These are phyloP conservation scores for Pythium graminicola DNA, from an alignment of 352 stramenopile species.

Conservation along the genomic window DNA sequence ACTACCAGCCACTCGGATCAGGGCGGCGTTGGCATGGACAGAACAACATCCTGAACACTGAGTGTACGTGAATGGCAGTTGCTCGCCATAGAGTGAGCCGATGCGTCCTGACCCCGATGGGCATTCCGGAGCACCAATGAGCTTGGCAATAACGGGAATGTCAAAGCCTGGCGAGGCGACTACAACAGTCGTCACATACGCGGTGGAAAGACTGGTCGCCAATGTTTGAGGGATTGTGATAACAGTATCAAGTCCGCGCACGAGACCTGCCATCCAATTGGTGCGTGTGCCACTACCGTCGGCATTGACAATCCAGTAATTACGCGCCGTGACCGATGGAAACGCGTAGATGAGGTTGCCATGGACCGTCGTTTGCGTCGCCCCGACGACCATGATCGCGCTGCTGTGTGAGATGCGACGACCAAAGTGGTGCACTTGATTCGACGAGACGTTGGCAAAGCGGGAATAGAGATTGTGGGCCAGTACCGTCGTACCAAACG, in stretches of 20 bases:
- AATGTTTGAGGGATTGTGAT: constrained; percentile 32
- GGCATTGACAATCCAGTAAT: constrained; percentile 43
- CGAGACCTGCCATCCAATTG: neutral
- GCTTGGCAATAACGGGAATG: constrained; percentile 52
- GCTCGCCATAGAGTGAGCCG: constrained; percentile 44
- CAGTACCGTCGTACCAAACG: constrained; percentile 31
- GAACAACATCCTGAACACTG: constrained; percentile 65
- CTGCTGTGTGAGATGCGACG: constrained; percentile 41
- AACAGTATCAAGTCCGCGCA: constrained; percentile 14
- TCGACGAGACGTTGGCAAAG: constrained; percentile 52
- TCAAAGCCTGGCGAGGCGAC: constrained; percentile 47
- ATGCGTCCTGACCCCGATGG: constrained; percentile 44
- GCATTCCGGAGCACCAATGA: constrained; percentile 58
- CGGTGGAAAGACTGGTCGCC: constrained; percentile 25
- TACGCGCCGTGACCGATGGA: constrained; percentile 18
- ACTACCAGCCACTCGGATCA: constrained; percentile 36
- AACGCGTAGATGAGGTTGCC: constrained; percentile 56
- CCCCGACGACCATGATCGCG: constrained; percentile 47
- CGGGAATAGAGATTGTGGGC: constrained; percentile 36
- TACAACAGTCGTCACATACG: constrained; percentile 35
- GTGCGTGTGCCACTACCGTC: constrained; percentile 23
- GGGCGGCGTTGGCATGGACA: constrained; percentile 41
- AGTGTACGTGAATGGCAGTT: constrained; percentile 40
- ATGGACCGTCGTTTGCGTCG: constrained; percentile 38
- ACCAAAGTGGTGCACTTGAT: constrained; percentile 68